A percentile compares a stretch with the other conserved stretches of the same genome.
phyloP scores from a whole-genome alignment of 176 grass and related monocot genomes.

The Juncus effusus region DNA sequence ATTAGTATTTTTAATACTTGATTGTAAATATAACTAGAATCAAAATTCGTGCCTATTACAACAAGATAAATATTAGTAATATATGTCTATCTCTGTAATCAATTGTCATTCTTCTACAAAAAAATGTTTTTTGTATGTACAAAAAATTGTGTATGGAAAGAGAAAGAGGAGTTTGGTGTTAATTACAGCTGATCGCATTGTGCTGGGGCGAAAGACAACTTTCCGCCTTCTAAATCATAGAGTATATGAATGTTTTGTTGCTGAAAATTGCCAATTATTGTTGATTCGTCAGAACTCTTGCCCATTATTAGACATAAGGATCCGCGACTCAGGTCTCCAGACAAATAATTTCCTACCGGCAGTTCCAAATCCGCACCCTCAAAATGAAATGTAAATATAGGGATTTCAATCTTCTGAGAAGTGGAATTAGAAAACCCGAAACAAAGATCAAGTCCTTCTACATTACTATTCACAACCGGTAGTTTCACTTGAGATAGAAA shows the following conservation, averaged over 20 bases:
- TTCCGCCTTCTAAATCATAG: slow-evolving; percentile 33
- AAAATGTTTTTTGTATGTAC: too few relatives aligned
- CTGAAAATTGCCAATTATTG: slow-evolving; percentile 43
- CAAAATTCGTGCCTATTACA: too few relatives aligned
- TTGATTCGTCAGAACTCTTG: not conserved
- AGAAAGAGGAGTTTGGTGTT: too few relatives aligned
- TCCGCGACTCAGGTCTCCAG: too few relatives aligned
- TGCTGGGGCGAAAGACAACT: slow-evolving; percentile 29
- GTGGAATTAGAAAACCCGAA: not conserved
- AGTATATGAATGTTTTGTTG: slow-evolving; percentile 54
- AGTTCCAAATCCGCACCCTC: slow-evolving; percentile 40
- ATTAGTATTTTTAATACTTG: too few relatives aligned
- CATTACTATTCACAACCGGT: not conserved
- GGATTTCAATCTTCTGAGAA: not conserved
- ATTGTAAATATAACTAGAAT: too few relatives aligned
- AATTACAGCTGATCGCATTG: slow-evolving; percentile 34
- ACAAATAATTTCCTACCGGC: slow-evolving; percentile 27
- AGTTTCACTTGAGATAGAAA: slow-evolving; percentile 36
- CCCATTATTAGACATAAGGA: slow-evolving; percentile 4
- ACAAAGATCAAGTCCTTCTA: not conserved
- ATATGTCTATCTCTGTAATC: too few relatives aligned
- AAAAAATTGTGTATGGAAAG: too few relatives aligned
- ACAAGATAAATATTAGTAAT: too few relatives aligned
- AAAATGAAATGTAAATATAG: slow-evolving; percentile 40
- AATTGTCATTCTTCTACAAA: too few relatives aligned